Conservation (phyloP, 352 stramenopile species). For the Thalassiosira hispida region DNA sequence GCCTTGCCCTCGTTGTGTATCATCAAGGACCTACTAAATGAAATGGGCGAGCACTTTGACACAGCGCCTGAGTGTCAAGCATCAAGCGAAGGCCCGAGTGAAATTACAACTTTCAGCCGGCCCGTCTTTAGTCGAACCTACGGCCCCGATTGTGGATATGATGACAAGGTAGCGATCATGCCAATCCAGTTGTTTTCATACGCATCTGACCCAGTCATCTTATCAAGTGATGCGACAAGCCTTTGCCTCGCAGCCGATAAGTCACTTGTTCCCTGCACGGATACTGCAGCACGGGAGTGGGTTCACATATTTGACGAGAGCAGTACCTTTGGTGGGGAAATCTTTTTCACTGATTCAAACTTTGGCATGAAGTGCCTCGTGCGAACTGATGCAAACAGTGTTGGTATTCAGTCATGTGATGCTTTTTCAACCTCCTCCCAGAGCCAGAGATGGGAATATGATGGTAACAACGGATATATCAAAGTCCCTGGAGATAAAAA, state of each 20-base stretch:
- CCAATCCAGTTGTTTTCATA: slow-evolving; percentile 31
- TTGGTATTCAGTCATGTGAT: neutral
- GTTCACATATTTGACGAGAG: slow-evolving; percentile 22
- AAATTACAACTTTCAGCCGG: neutral
- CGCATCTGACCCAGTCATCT: slow-evolving; percentile 26
- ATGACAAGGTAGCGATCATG: slow-evolving; percentile 19
- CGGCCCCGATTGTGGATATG: slow-evolving; percentile 21
- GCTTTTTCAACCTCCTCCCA: neutral
- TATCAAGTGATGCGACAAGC: slow-evolving; percentile 19
- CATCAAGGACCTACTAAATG: slow-evolving; percentile 10
- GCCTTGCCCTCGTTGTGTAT: too few relatives aligned
- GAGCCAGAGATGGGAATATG: slow-evolving; percentile 9
- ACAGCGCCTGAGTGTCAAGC: slow-evolving; percentile 1
- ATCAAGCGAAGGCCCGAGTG: neutral
- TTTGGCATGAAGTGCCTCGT: neutral
- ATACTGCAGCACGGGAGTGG: slow-evolving; percentile 7
- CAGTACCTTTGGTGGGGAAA: slow-evolving; percentile 16
- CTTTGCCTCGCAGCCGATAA: slow-evolving; percentile 10
- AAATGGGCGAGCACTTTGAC: slow-evolving; percentile 19
- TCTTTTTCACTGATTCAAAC: slow-evolving; percentile 8
- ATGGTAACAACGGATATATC: neutral
- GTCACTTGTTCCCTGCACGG: slow-evolving; percentile 1
- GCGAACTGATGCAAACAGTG: neutral
- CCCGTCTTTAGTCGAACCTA: slow-evolving; percentile 26
- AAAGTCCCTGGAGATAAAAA: neutral